Base-by-base conservation (phyloP, 768 basidiomycete genomes). In the Pleurotus eryngii region DNA sequence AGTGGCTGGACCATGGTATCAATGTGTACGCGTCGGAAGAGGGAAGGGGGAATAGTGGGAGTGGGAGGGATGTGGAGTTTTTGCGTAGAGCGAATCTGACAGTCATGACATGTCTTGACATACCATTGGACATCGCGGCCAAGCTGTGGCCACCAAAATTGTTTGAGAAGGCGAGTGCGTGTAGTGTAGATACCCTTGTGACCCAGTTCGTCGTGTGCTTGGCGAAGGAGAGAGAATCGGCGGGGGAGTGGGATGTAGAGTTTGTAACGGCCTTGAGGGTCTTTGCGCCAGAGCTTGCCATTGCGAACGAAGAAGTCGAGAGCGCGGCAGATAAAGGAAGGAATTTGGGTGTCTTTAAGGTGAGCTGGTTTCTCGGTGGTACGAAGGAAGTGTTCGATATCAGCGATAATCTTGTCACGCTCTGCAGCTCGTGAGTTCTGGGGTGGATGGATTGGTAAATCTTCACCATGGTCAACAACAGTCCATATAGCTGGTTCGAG, bases 71-170 rank as follows among this genome's bases (percentile, higher is more conserved):
- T 64, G 11, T 63, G 59, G 11, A 70, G 61, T 9, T 65, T 63
- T 20, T 63, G 51, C 24, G 18, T 66, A n/a, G 48, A 49, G 9
- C 61, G 61, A 7, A 68, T 57, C 49, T 71, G 70, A 43, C 72
- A 70, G n/a, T 61, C 46, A 35, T 71, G 68, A 56, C 71, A 72
- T 11, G 67, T 68, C 7, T 49, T 54, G 18, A 70, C 48, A 46
- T 58, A 66, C 65, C 65, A 70, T 2, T 60, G n/a, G 3, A 70
- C 50, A 48, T 71, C 67, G 14, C 39, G 27, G 8, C 57, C 56
- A 18, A 70, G 50, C 14, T 24, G 46, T 0, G 69, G 72, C 72
- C 72, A 73, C 69, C 69, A 73, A 51, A 68, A 70, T 1, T 66
- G 59, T 24, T 70, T 65, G 2, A 18, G n/a, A 0, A 74, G n/a